These are phyloP conservation scores for Capsicum baccatum DNA, from an alignment of 257 asterid species.

Conservation along the genomic window DNA sequence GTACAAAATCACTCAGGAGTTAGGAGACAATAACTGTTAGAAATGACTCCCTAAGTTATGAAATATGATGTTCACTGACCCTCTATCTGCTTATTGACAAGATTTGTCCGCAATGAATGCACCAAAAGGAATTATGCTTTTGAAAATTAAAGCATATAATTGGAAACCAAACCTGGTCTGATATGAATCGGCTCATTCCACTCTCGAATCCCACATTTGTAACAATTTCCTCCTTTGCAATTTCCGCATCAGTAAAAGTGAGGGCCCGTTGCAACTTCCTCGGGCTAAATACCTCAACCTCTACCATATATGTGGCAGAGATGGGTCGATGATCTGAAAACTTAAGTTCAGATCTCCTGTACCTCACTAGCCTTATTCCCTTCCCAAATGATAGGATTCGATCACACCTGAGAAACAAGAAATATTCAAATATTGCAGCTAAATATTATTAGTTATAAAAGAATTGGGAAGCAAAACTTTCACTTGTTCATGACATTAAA, in stretches of 20 bases:
- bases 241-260: conserved; percentile 87
- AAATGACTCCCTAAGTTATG: not conserved
- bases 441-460: not conserved
- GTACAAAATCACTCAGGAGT: not conserved
- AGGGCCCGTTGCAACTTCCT: conserved; percentile 88
- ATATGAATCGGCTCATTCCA: conserved; percentile 39
- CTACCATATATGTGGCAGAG: conserved; percentile 73
- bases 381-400: conserved; percentile 82
- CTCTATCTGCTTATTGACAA: not conserved
- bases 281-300: conserved; percentile 84
- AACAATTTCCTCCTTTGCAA: conserved; percentile 62
- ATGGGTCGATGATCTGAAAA: conserved; percentile 97
- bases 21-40: not conserved
- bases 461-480: not conserved
- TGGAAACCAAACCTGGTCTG: conserved; percentile 49
- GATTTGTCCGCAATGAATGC: not conserved
- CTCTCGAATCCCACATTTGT: conserved; percentile 40
- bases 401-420: conserved; percentile 71
- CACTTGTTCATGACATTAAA: not conserved
- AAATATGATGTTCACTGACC: not conserved
- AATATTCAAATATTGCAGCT: not conserved
- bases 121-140: not conserved
- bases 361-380: conserved; percentile 74
- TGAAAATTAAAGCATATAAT: not conserved
- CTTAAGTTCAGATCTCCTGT: conserved; percentile 68